Evolutionary conservation across 2,329 filamentous ascomycete species (phyloP).

Genomic region (Cyanodermella asteris): DNA sequence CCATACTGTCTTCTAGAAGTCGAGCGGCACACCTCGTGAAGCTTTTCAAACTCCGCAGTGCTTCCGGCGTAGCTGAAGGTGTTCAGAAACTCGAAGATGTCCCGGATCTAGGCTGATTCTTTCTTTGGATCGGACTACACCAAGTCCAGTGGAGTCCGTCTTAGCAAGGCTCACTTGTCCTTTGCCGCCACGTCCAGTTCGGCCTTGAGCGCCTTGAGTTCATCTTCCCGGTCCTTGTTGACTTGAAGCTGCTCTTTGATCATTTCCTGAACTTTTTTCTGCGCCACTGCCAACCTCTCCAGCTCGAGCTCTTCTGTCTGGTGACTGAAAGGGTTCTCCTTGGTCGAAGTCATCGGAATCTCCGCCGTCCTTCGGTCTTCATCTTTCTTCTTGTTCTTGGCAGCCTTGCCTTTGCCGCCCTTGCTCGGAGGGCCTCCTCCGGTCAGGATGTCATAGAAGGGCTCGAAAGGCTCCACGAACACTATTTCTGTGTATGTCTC

Average conservation of each 20-base stretch:
- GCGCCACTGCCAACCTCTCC: constrained; percentile 7
- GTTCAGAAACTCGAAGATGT: too few relatives aligned
- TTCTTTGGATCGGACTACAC: too few relatives aligned
- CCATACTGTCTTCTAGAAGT: too few relatives aligned
- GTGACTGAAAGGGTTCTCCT: constrained; percentile 6
- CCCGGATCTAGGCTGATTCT: too few relatives aligned
- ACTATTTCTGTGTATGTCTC: constrained; percentile 87
- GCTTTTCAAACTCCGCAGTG: too few relatives aligned
- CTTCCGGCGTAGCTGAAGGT: too few relatives aligned
- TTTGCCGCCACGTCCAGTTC: too few relatives aligned
- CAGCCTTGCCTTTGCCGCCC: constrained; percentile 31
- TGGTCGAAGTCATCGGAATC: constrained; percentile 4
- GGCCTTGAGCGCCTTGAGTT: too few relatives aligned
- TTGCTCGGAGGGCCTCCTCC: constrained; percentile 42
- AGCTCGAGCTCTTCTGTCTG: constrained; percentile 7
- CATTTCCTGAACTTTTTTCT: constrained; percentile 7
- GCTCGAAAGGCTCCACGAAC: constrained; percentile 91
- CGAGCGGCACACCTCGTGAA: too few relatives aligned
- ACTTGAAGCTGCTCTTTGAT: constrained; percentile 6
- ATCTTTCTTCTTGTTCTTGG: constrained; percentile 9
- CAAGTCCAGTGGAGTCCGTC: too few relatives aligned
- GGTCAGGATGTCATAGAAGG: constrained; percentile 74
- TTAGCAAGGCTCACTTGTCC: too few relatives aligned
- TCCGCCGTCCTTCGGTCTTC: constrained; percentile 6
- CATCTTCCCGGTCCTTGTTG: too few relatives aligned